Evolutionary conservation across 441 rosid species (phyloP).

Genomic region (Hura crepitans): DNA sequence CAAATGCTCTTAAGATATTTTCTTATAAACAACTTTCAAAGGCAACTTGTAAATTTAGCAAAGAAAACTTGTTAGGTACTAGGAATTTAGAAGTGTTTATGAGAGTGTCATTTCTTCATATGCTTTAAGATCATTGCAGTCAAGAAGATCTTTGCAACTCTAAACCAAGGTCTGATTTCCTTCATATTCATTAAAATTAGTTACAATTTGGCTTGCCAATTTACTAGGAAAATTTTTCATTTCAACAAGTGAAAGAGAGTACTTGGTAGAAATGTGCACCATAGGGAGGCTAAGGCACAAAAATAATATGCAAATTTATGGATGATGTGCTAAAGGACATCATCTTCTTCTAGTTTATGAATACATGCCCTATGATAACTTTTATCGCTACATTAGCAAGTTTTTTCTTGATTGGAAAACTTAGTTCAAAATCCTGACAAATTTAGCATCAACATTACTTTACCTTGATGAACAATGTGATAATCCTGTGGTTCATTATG

Average conservation of each 20-base stretch:
- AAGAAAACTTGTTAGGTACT: conserved; percentile 37
- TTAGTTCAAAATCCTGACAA: conserved; percentile 31
- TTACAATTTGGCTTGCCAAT: too few relatives aligned
- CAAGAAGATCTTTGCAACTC: conserved; percentile 39
- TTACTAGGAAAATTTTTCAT: too few relatives aligned
- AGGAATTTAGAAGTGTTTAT: conserved; percentile 47
- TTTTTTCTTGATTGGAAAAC: conserved; percentile 23
- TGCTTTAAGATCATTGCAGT: conserved; percentile 30
- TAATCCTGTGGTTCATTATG: conserved; percentile 33
- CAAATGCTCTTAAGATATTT: conserved; percentile 31
- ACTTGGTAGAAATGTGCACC: conserved; percentile 43
- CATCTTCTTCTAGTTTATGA: conserved; percentile 39
- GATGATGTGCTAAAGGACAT: conserved; percentile 40
- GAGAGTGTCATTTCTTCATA: conserved; percentile 26
- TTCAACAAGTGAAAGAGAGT: conserved; percentile 21
- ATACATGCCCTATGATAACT: conserved; percentile 42
- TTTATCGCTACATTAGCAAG: conserved; percentile 36
- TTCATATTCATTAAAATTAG: too few relatives aligned
- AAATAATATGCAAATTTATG: conserved; percentile 41
- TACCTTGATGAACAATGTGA: conserved; percentile 38
- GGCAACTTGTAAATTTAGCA: conserved; percentile 35
- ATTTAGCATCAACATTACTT: conserved; percentile 39
- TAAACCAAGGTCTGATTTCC: conserved; percentile 30
- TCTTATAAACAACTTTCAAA: conserved; percentile 33
- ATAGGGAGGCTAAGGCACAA: conserved; percentile 42